Percentiles rank a stretch among this genome's conserved stretches.
These are phyloP conservation scores for Yamadazyma epiphylla DNA, from an alignment of 1,139 yeast species.

Conservation along the genomic window DNA sequence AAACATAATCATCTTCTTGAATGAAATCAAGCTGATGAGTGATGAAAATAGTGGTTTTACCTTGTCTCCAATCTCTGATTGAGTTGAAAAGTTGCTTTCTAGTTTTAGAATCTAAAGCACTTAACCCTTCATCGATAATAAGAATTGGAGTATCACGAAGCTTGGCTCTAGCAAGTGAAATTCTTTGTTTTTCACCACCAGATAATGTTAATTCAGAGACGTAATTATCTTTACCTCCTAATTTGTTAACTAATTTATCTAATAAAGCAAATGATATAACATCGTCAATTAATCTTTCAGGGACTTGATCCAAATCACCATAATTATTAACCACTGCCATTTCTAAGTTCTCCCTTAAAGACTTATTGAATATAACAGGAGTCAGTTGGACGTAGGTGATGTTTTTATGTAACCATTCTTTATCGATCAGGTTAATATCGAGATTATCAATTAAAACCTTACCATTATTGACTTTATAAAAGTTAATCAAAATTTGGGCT, in stretches of 20 bases:
- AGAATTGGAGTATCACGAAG: slow-evolving; percentile 69
- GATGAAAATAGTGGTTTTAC: slow-evolving; percentile 71
- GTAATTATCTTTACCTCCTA: slow-evolving; percentile 49
- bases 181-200: slow-evolving; percentile 87
- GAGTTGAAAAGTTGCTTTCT: slow-evolving; percentile 43
- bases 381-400: slow-evolving; percentile 73
- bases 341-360: slow-evolving; percentile 61
- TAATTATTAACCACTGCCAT: slow-evolving; percentile 34
- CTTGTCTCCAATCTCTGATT: slow-evolving; percentile 58
- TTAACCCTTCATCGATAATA: slow-evolving; percentile 79
- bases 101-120: slow-evolving; percentile 65
- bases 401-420: slow-evolving; percentile 55
- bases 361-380: slow-evolving; percentile 59
- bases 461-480: slow-evolving; percentile 55
- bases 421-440: slow-evolving; percentile 38
- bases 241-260: slow-evolving; percentile 41
- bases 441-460: slow-evolving; percentile 62
- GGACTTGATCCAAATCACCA: slow-evolving; percentile 17
- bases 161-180: slow-evolving; percentile 80
- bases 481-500: slow-evolving; percentile 55
- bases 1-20: slow-evolving; percentile 48
- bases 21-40: slow-evolving; percentile 74
- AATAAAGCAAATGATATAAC: slow-evolving; percentile 55
- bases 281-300: slow-evolving; percentile 25
- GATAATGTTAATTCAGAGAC: slow-evolving; percentile 60